Percentiles rank a stretch among this genome's conserved stretches.
phyloP scores from a whole-genome alignment of 140 eudicot species.

The Senecio squalidus region DNA sequence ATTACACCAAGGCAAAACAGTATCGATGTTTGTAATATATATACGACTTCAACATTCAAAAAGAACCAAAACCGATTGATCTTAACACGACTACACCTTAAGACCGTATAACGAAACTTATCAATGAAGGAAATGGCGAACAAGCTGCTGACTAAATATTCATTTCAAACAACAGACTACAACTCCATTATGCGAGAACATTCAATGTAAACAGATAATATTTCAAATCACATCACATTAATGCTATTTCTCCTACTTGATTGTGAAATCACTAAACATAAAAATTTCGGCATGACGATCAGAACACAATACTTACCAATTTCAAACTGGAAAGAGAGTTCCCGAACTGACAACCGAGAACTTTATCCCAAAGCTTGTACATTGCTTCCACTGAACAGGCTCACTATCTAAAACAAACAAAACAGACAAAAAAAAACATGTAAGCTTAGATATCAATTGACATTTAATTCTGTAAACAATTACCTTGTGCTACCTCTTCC shows the following conservation, averaged over 20 bases:
- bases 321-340: slow-evolving; percentile 53
- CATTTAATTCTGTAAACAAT: too few species aligned
- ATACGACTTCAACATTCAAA: background rate
- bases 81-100: background rate
- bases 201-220: background rate
- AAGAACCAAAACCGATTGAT: background rate
- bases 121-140: too few species aligned
- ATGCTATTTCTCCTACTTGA: background rate
- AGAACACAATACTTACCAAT: slow-evolving; percentile 49
- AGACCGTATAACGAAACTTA: background rate
- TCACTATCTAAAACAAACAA: slow-evolving; percentile 20
- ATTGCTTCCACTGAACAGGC: slow-evolving; percentile 65
- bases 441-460: background rate
- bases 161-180: too few species aligned
- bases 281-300: background rate
- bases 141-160: slow-evolving; percentile 2
- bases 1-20: background rate
- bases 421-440: background rate
- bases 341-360: slow-evolving; percentile 76
- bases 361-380: slow-evolving; percentile 55
- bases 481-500: slow-evolving; percentile 90
- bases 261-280: background rate
- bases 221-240: background rate
- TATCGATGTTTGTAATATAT: background rate
- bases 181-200: background rate